Base-by-base conservation (phyloP, 768 basidiomycete genomes). In the Artomyces pyxidatus region DNA sequence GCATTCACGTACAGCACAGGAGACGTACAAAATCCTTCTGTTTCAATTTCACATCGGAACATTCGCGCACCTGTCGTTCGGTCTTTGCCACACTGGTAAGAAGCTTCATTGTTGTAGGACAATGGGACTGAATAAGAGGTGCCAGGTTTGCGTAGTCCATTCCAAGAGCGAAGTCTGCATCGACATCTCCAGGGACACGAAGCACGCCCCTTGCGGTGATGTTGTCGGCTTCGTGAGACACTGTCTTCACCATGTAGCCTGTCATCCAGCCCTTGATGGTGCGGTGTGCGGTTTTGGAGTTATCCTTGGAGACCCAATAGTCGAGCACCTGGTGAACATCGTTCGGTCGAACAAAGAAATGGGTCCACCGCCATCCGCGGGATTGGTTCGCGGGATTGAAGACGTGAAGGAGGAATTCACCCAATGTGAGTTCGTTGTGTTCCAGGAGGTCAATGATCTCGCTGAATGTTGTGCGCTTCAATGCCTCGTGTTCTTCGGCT, bases 231-330 rank as follows among this genome's bases (percentile, higher is more conserved):
- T 59, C 56, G 3, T 16, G 3, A 65, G 48, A 11, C 30, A 6
- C 5, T 26, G 25, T 8, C 17, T 42, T 17, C 63, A 35, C 32
- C 2, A 35, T 51, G 48, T 62, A 60, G 1, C 47, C 43, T 12
- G 63, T 39, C 0, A 62, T 59, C 67, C 65, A 68, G 0, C 51
- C 37, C 10, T 47, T 48, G 1, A 65, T 55, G 27, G 59, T 45
- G 1, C 45, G 17, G 1, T 51, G 43, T 3, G 42, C 62, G 0
- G 47, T 52, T 1, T 42, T 12, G 27, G 54, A 61, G 37, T 60
- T 63, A 4, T 37, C 23, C 3, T 51, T 48, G 0, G 60, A 60
- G 1, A 45, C 48, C 63, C 65, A 68, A 47, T 56, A 57, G 30
- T 64, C 47, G 2, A 71, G 52, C 3, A 69, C 54, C 22, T 44